Conservation (phyloP, 345 rosid genomes). For the Aegle marmelos region DNA sequence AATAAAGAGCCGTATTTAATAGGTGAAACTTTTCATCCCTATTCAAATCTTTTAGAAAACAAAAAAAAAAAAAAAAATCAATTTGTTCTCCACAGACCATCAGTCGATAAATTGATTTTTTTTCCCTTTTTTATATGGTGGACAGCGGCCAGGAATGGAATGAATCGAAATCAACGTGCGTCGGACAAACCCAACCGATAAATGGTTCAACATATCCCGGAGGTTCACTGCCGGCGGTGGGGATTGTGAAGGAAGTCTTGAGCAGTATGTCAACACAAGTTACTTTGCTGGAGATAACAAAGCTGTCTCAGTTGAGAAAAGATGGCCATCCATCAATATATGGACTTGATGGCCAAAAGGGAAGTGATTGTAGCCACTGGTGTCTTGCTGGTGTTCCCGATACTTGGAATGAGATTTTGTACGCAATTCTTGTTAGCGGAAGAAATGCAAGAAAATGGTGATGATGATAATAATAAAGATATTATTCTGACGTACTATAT, state of each 20-base stretch:
- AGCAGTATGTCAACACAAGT: conserved; percentile 12
- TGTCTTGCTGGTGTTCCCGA: conserved; percentile 48
- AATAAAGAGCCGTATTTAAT: no score
- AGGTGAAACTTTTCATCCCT: no score
- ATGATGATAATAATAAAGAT: no score
- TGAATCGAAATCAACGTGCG: conserved; percentile 27
- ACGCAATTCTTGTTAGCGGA: conserved; percentile 17
- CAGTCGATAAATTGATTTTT: not conserved
- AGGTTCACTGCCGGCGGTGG: conserved; percentile 24
- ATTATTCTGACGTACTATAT: not conserved
- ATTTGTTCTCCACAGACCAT: no score
- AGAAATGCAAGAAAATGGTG: not conserved
- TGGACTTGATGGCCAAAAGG: conserved; percentile 14
- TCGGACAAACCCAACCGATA: conserved; percentile 26
- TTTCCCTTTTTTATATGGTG: not conserved
- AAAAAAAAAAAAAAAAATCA: no score
- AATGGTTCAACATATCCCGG: conserved; percentile 34
- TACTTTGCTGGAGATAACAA: conserved; percentile 39
- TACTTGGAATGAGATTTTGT: conserved; percentile 40
- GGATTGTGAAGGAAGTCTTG: conserved; percentile 23
- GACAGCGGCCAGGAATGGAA: conserved; percentile 39
- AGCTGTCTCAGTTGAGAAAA: conserved; percentile 41
- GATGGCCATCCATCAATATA: conserved; percentile 42
- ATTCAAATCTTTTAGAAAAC: no score
- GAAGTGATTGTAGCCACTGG: conserved; percentile 52